Conservation (phyloP, 1,284 basidiomycete genomes). For the Chalciporus sp. region DNA sequence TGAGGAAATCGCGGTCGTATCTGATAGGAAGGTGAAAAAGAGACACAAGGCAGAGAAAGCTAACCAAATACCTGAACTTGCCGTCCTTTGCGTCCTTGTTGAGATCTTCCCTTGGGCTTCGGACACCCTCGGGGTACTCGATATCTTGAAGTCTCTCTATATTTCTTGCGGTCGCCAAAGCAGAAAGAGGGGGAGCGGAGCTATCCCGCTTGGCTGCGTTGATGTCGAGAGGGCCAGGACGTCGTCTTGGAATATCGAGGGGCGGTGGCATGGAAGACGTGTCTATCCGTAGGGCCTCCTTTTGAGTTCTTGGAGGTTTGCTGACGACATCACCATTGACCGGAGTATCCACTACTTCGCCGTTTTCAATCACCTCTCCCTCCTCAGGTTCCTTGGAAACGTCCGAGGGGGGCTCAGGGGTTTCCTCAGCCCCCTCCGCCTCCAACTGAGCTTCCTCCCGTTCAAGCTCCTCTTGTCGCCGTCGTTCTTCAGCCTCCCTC, state of each 20-base stretch:
- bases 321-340: constrained; percentile 33
- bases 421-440: constrained; percentile 27
- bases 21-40: constrained; percentile 42
- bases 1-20: constrained; percentile 96
- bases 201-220: constrained; percentile 42
- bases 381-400: constrained; percentile 37
- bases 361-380: constrained; percentile 40
- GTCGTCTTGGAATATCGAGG: constrained; percentile 43
- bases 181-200: constrained; percentile 52
- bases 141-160: constrained; percentile 85
- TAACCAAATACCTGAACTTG: constrained; percentile 74
- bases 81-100: constrained; percentile 85
- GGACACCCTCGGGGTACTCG: constrained; percentile 83
- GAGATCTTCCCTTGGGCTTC: constrained; percentile 84
- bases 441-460: constrained; percentile 29
- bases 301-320: constrained; percentile 44
- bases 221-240: constrained; percentile 79
- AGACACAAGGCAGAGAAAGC: background rate
- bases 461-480: constrained; percentile 32
- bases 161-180: constrained; percentile 60
- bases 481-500: constrained; percentile 37
- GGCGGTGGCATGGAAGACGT: constrained; percentile 46
- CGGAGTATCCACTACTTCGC: constrained; percentile 23
- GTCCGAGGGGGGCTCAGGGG: constrained; percentile 24
- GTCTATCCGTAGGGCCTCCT: constrained; percentile 63